Evolutionary conservation across 2,329 filamentous ascomycete species (phyloP), one percentile per base, ranked within the genome.

Genomic region (Dothistroma septosporum): DNA sequence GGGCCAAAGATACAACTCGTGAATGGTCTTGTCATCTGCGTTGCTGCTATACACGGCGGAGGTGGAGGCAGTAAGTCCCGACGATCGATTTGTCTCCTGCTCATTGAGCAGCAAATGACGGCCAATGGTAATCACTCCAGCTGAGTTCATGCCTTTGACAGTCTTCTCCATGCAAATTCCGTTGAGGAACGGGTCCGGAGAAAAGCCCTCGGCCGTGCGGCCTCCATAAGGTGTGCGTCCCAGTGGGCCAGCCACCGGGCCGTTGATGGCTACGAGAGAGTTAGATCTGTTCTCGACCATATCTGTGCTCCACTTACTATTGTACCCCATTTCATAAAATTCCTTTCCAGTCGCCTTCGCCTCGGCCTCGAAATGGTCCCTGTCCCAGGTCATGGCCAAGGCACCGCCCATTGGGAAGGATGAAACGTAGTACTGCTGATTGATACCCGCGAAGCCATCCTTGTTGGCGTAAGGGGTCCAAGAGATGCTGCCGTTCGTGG

Each of bases 21-120:
- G 72, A 73, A 87, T 79, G 10, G 85, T 87, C 67, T 81, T 81
- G 72, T 87, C 85, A 63, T 87, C 85, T 53, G 87, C 70, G 68
- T 87, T 87, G 41, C 82, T 80, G 72, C 83, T 86, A 62, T 63
- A 65, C 1, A 60, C 53, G 11, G 41, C 33, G 3, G 61, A 53
- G 16, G 59, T 58, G 12, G 57, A 53, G 16, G 57, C 55, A 14
- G 53, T 52, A 4, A 61, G 53, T 12, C 46, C 24, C 2, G 57
- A 28, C 89, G 85, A 69, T 87, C 82, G 72, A 76, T 62, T 63
- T 4, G 61, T 63, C 81, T 89, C 80, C 76, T 91, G 90, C 74
- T 90, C 88, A 71, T 92, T 90, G 50, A 79, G 82, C 59, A 90
- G 83, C 66, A 80, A 87, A 72, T 91, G 89, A 78, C 91, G 91